Base-by-base conservation (phyloP, 1,284 basidiomycete genomes). In the Agaricales sp. region DNA sequence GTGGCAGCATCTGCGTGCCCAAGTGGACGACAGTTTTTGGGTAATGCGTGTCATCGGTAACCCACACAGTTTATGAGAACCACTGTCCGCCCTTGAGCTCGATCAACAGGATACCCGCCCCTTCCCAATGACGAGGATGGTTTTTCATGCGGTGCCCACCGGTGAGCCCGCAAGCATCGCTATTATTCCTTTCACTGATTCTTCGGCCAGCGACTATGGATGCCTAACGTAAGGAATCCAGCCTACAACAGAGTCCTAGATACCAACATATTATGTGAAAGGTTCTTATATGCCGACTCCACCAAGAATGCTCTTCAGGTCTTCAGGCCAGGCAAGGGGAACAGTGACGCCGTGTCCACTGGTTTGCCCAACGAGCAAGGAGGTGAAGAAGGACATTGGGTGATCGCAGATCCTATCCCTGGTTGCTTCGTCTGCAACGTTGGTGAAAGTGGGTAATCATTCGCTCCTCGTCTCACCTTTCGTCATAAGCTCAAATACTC, bases 21-120 rank as follows among this genome's bases (percentile, higher is more conserved):
- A 83, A 59, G 80, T 92, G 0, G 78, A 89, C 54, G 78, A 92
- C 56, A 82, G 80, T 53, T 94, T 93, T 59, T 93, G 91, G 91
- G 78, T 82, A 4, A 83, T 92, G 85, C 75, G 91, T 2, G 68
- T 84, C 2, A 87, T 92, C 51, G 88, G 86, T 84, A 50, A 38
- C 68, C 57, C 19, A n/a, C 43, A n/a, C 35, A 22, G 38, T 35
- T 47, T 30, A 22, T 41, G 13, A 6, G 14, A 45, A 21, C 24
- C 23, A 35, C 43, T 50, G 11, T 21, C 41, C 46, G 45, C 19
- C 43, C 18, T 30, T 45, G 45, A 39, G 39, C 51, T 14, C n/a
- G n/a, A 30, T 46, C 24, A 30, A 43, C 54, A 86, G 87, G 88
- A 13, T 93, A 93, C 59, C 91, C 90, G 1, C 86, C 87, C 1